phyloP scores from a whole-genome alignment of 2,329 filamentous ascomycete species.

The Cladosporium halotolerans region DNA sequence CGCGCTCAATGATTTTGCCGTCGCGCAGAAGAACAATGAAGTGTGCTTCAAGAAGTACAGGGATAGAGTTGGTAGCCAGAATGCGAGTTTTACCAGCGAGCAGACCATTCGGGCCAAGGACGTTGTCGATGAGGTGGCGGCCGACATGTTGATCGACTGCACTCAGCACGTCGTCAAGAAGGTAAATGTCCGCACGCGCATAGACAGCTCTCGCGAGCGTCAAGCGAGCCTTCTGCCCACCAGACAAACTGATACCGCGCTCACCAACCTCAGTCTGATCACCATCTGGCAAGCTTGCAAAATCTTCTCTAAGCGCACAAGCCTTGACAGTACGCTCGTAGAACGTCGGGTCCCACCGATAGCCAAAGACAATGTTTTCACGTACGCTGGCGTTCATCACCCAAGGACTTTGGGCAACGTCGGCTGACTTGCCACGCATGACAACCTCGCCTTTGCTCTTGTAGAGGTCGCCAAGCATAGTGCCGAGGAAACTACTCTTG shows the following conservation, averaged over 20 bases:
- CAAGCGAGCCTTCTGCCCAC: slow-evolving; percentile 90
- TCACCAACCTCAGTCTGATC: slow-evolving; percentile 96
- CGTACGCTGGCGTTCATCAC: slow-evolving; percentile 96
- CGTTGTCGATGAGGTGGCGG: slow-evolving; percentile 87
- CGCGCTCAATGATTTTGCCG: slow-evolving; percentile 75
- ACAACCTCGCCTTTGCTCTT: slow-evolving; percentile 79
- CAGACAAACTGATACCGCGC: slow-evolving; percentile 89
- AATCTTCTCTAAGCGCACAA: slow-evolving; percentile 86
- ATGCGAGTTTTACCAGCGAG: slow-evolving; percentile 82
- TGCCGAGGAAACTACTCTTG: slow-evolving; percentile 87
- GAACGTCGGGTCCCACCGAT: slow-evolving; percentile 87
- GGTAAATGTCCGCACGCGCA: slow-evolving; percentile 89
- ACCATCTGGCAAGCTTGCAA: slow-evolving; percentile 84
- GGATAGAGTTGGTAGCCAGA: slow-evolving; percentile 89
- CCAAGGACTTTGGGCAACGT: slow-evolving; percentile 90
- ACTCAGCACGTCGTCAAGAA: slow-evolving; percentile 89
- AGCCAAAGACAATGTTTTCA: slow-evolving; percentile 95
- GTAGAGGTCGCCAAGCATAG: slow-evolving; percentile 85
- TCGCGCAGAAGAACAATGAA: slow-evolving; percentile 81
- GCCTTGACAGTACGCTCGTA: slow-evolving; percentile 90
- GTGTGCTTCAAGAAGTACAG: slow-evolving; percentile 81
- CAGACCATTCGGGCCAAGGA: slow-evolving; percentile 78
- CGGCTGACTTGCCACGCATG: slow-evolving; percentile 76
- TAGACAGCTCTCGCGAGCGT: slow-evolving; percentile 92
- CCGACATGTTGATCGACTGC: slow-evolving; percentile 98